Conservation (phyloP, 2,329 filamentous ascomycete species). For the Venturia carpophila region DNA sequence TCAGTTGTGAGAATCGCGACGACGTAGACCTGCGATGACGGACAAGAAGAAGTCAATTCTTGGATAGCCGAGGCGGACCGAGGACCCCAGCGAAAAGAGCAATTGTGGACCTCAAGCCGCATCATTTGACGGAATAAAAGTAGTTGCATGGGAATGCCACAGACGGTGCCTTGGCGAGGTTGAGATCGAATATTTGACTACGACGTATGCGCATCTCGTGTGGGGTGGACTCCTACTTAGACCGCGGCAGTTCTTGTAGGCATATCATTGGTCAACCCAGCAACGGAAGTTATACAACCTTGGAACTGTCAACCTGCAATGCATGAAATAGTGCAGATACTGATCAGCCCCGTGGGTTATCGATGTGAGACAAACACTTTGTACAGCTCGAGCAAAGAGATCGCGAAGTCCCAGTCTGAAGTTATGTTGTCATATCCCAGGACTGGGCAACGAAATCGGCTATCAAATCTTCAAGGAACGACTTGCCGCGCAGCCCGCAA, state of each 20-base stretch:
- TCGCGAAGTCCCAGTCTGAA: background rate
- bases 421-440: background rate
- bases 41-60: background rate
- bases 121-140: background rate
- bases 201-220: background rate
- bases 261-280: background rate
- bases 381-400: too few species aligned
- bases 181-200: background rate
- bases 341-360: background rate
- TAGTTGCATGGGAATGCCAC: background rate
- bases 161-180: slow-evolving; percentile 8
- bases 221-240: background rate
- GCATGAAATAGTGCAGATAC: background rate
- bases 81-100: slow-evolving; percentile 7
- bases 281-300: background rate
- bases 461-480: background rate
- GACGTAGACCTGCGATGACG: slow-evolving; percentile 9
- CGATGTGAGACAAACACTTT: background rate
- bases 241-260: background rate
- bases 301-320: background rate
- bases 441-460: background rate
- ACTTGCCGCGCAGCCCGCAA: background rate
- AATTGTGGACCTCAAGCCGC: background rate
- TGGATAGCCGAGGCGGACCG: background rate
- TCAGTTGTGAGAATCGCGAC: background rate